A percentile compares a stretch with the other conserved stretches of the same genome.
Evolutionary conservation across 108 stramenopile genomes (phyloP).

Genomic region (Parmales sp.): DNA sequence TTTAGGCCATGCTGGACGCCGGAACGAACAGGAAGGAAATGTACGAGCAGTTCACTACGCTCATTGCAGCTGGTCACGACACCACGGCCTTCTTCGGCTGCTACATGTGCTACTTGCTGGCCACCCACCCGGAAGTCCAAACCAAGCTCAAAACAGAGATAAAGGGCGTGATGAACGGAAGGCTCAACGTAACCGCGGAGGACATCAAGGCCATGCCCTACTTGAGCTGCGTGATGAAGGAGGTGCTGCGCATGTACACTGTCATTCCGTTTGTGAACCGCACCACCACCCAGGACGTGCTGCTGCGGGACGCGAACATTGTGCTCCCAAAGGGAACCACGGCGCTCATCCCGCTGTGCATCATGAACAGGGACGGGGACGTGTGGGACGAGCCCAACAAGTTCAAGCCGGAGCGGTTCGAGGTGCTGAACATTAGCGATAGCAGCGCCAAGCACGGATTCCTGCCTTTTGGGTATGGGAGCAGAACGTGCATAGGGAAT

Average conservation of each 20-base stretch:
- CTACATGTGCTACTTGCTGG: constrained; percentile 18
- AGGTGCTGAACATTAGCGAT: background rate
- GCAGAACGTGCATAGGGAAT: constrained; percentile 25
- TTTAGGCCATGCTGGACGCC: no score
- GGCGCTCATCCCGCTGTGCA: constrained; percentile 19
- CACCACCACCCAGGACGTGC: background rate
- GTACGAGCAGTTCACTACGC: constrained; percentile 19
- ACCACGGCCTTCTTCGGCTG: constrained; percentile 26
- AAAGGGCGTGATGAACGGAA: background rate
- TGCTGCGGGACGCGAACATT: constrained; percentile 10
- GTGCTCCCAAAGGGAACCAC: constrained; percentile 14
- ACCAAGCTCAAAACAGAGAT: constrained; percentile 9
- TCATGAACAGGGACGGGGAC: constrained; percentile 20
- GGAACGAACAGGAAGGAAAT: constrained; percentile 11
- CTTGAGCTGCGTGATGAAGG: constrained; percentile 19
- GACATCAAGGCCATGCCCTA: background rate
- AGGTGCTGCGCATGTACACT: constrained; percentile 23
- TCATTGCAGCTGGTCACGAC: constrained; percentile 32
- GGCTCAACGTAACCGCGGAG: background rate
- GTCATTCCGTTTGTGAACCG: constrained; percentile 30
- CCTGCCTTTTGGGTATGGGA: constrained; percentile 30
- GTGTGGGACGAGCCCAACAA: constrained; percentile 23
- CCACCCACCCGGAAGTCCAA: constrained; percentile 22
- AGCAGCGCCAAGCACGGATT: constrained; percentile 14
- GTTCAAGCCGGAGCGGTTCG: constrained; percentile 23